These are phyloP conservation scores for Eucalyptus lansdowneana DNA, from an alignment of 345 rosid species.

Conservation along the genomic window DNA sequence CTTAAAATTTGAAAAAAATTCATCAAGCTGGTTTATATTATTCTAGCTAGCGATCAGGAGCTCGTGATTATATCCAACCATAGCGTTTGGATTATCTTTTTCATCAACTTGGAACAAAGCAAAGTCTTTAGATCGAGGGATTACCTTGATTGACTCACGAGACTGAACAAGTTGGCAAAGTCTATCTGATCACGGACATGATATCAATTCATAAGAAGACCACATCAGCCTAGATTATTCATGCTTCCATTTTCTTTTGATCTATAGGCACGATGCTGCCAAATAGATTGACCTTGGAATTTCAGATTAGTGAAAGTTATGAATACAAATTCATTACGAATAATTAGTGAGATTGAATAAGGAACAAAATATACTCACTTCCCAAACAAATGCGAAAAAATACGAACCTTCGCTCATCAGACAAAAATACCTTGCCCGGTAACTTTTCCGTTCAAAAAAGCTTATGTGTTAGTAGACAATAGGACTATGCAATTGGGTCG, in stretches of 20 bases:
- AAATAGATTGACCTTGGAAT: background rate
- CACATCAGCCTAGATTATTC: background rate
- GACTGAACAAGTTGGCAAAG: background rate
- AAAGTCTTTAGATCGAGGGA: background rate
- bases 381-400: background rate
- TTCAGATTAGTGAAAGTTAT: background rate
- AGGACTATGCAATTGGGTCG: accelerated
- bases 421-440: background rate
- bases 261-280: background rate
- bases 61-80: background rate
- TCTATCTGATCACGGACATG: background rate
- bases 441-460: background rate
- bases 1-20: background rate
- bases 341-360: background rate
- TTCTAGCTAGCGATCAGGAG: background rate
- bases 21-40: background rate
- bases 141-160: background rate
- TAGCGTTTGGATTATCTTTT: background rate
- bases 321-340: background rate
- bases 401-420: background rate
- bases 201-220: background rate
- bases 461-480: background rate
- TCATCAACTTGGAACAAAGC: background rate
- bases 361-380: background rate
- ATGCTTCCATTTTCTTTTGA: background rate